Base-by-base conservation (phyloP, 139 green algal genomes). In the Coelastrella sp. region DNA sequence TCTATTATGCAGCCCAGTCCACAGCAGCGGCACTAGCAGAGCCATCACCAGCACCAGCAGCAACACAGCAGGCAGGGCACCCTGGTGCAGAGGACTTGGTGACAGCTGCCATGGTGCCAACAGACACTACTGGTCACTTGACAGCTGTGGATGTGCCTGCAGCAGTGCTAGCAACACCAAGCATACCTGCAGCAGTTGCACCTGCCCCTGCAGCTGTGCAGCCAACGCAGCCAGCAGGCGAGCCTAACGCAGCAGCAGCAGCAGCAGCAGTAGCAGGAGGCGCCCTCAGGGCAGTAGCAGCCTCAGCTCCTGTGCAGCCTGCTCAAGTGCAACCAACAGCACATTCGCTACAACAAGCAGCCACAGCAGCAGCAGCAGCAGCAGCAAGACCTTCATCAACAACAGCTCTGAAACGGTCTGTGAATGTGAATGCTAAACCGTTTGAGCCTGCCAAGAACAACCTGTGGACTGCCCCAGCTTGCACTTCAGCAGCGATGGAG, bases 181-280 rank as follows among this genome's bases (percentile, higher is more conserved):
- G 27, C 35, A 68, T 65, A 25, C 12, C 24, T 25, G 60, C 81
- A 63, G 35, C 84, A 58, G 84, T 56, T 56, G 68, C 19, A 19
- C 24, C 61, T 75, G 81, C 79, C 57, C 19, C 79, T 57, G 20
- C 61, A 87, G 60, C 60, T 60, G 81, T 83, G 49, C 78, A 49
- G 35, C 35, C 35, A 49, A 49, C 35, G 35, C 35, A 49, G 35
- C 35, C 35, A 49, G 35, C 35, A 49, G 35, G 35, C 35, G 35
- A 49, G 35, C 35, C 35, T 66, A 12, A 56, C 15, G 19, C 58
- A 57, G 58, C 60, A 68, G 79, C 60, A 35, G 63, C 57, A 56
- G 7, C 65, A 63, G 82, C 22, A 25, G 25, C 11, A 22, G 7
- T 25, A 25, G 7, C 83, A 78, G 12, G 59, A n/a, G n/a, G 58